Evolutionary conservation across 768 basidiomycete genomes (phyloP).

Genomic region (Naganishia onofrii): DNA sequence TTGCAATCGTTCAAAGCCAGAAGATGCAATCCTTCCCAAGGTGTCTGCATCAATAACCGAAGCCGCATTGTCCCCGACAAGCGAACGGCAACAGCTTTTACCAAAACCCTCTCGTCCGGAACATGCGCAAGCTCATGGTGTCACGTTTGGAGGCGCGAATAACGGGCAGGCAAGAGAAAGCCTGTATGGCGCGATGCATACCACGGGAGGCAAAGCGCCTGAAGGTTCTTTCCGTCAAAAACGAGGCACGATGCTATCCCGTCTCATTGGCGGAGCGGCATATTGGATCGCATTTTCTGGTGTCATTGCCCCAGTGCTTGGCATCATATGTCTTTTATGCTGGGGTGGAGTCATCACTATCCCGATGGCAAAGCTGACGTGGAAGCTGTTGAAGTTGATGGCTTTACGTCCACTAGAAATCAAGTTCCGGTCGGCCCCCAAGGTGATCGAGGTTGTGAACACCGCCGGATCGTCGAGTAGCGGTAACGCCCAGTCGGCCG

Average conservation of each 20-base stretch:
- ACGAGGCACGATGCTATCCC: constrained; percentile 20
- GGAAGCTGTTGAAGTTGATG: constrained; percentile 85
- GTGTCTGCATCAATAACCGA: neutral
- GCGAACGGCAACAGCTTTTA: constrained; percentile 26
- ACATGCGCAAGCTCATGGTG: constrained; percentile 41
- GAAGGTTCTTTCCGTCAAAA: constrained; percentile 15
- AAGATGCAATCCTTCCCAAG: neutral
- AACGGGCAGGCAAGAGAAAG: constrained; percentile 35
- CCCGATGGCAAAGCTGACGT: constrained; percentile 95
- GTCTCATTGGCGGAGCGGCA: constrained; percentile 63
- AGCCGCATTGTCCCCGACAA: neutral
- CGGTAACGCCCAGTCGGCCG: constrained; percentile 32
- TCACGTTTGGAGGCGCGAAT: constrained; percentile 45
- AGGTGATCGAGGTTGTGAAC: constrained; percentile 55
- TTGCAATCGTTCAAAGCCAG: neutral
- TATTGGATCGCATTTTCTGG: constrained; percentile 77
- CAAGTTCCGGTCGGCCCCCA: constrained; percentile 84
- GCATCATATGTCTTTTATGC: constrained; percentile 81
- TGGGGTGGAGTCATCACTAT: constrained; percentile 95
- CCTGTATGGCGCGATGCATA: constrained; percentile 33
- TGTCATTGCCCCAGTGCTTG: constrained; percentile 83
- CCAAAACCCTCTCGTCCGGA: neutral
- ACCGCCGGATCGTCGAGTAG: constrained; percentile 46
- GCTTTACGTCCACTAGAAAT: constrained; percentile 74
- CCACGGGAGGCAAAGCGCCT: neutral